A percentile compares a stretch with the other conserved stretches of the same genome.
These are phyloP conservation scores for Sugiyamaella grinbergsii DNA, from an alignment of 1,139 yeast genomes.

Conservation along the genomic window DNA sequence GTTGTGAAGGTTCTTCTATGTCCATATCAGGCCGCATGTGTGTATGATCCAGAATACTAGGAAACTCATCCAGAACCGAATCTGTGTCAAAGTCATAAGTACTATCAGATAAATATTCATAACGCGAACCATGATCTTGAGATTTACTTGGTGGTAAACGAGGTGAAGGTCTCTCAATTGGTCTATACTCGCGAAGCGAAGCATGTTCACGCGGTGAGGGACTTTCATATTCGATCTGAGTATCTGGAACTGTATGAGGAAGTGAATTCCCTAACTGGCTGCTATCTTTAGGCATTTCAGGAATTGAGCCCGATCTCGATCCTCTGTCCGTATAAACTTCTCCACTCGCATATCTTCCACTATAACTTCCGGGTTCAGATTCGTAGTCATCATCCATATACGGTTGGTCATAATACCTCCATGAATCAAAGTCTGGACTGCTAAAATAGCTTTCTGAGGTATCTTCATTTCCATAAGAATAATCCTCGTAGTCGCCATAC, in stretches of 20 bases:
- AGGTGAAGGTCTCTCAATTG: neutral
- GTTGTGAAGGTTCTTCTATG: neutral
- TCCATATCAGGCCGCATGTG: neutral
- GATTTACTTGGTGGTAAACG: neutral
- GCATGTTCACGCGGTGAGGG: neutral
- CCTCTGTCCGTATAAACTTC: neutral
- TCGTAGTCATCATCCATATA: neutral
- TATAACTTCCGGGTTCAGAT: neutral
- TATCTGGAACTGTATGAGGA: too few relatives aligned
- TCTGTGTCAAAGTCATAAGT: neutral
- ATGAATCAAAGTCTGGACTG: too few relatives aligned
- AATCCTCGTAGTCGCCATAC: constrained; percentile 2
- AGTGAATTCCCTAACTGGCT: too few relatives aligned
- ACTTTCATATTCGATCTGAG: too few relatives aligned
- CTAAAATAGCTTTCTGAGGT: neutral
- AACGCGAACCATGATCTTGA: neutral
- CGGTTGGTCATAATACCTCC: constrained; percentile 1
- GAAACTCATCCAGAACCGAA: neutral
- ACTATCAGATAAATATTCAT: neutral
- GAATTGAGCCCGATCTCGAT: neutral
- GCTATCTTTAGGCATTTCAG: too few relatives aligned
- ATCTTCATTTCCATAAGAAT: neutral
- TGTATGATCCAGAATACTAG: too few relatives aligned
- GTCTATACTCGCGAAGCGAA: neutral
- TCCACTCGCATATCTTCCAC: neutral